Evolutionary conservation across 352 stramenopile genomes (phyloP), one percentile per base, ranked within the genome.

Genomic region (Globisporangium spinosum): DNA sequence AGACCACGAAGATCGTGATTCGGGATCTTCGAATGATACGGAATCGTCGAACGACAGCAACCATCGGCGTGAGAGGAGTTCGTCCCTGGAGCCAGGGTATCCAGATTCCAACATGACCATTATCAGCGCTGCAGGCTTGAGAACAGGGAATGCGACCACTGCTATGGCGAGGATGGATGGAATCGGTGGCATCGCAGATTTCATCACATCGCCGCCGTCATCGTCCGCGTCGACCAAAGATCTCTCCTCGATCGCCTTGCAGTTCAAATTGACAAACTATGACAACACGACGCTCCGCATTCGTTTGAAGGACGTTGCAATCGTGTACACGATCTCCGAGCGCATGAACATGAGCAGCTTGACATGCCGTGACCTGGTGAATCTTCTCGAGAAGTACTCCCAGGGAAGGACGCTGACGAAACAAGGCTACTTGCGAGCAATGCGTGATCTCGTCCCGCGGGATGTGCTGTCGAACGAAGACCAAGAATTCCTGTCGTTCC

Each of bases 261-360:
- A 94, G 57, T 96, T 96, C 72, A 93, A 94, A 64, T 69, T 96
- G n/a, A 96, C 84, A 10, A 93, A 74, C 55, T 95, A 90, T 65
- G 87, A 95, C 68, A 91, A 89, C 60, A 93, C 80, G 22, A 80
- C 78, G 2, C 69, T 96, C 29, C 82, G 84, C 10, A 94, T 96
- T 70, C 86, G 88, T 4, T 67, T 96, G 17, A 93, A 93, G 60
- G 88, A 96, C 55, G 86, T 96, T 0, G 88, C 88, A 0, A 92
- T 93, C 53, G 85, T 96, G 20, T 96, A 93, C 71, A 96, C 86
- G 6, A 92, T 96, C 38, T 89, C 88, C 0, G 88, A 96, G 60
- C 84, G 86, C 38, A 89, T 96, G 81, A 88, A 87, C 15, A 79
- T 94, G n/a, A 89, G 85, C 66, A 77, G 71, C 23, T 85, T 94